These are phyloP conservation scores for Besnoitia besnoiti DNA, from an alignment of 169 alveolate species.

Conservation along the genomic window DNA sequence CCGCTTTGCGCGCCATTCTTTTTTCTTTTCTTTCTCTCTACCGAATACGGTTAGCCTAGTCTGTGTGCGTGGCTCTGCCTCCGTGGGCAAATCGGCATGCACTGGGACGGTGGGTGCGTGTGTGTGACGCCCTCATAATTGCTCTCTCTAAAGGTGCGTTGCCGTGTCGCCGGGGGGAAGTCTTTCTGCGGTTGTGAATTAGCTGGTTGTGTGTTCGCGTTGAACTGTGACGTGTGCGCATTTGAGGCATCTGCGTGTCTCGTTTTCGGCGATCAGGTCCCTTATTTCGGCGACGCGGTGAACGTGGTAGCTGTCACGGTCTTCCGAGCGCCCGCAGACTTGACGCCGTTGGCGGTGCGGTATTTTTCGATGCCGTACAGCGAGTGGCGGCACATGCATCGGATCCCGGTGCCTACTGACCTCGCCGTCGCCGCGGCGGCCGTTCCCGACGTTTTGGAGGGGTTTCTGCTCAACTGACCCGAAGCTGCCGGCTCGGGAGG, in stretches of 20 bases:
- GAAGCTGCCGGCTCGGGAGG: no score
- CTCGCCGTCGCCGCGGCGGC: neutral
- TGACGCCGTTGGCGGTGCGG: neutral
- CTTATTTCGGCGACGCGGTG: neutral
- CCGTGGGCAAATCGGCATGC: no score
- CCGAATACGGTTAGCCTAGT: no score
- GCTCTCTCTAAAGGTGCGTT: no score
- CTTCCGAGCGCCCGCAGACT: neutral
- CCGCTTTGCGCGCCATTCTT: no score
- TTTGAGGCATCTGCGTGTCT: neutral
- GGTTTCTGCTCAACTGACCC: neutral
- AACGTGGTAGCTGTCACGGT: neutral
- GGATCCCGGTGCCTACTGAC: neutral
- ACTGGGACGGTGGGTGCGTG: no score
- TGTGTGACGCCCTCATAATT: no score
- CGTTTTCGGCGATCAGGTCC: neutral
- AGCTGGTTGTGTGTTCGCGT: neutral
- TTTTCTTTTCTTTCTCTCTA: no score
- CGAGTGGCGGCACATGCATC: conserved; percentile 20
- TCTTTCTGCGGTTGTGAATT: neutral
- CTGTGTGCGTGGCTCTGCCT: no score
- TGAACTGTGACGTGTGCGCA: neutral
- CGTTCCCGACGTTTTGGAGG: neutral
- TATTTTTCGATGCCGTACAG: neutral
- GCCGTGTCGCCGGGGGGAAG: no score